Evolutionary conservation across 306 rosid species (phyloP).

Genomic region (Gastrolobium villosum): DNA sequence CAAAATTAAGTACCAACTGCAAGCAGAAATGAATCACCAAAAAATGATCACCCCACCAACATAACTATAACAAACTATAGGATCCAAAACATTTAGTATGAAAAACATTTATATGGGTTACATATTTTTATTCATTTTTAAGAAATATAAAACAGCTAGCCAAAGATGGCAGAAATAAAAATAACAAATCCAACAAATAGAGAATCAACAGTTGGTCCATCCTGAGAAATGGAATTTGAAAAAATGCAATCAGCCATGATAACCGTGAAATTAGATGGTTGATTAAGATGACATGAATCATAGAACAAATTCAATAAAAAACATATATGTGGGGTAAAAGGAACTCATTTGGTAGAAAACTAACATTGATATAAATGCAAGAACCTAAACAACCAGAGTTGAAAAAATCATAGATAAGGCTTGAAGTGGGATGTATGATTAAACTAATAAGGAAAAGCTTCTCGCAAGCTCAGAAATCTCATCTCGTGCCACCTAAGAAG

Average conservation of each 20-base stretch:
- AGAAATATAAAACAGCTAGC: conserved; percentile 11
- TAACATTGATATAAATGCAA: conserved; percentile 8
- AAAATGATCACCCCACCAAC: conserved; percentile 6
- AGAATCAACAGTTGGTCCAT: conserved; percentile 5
- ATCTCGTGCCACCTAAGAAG: conserved; percentile 81
- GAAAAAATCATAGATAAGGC: conserved; percentile 3
- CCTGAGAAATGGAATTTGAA: background rate
- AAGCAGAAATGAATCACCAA: background rate
- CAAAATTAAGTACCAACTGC: background rate
- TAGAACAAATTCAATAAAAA: conserved; percentile 8
- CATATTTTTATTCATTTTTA: background rate
- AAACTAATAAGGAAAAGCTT: conserved; percentile 17
- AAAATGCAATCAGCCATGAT: background rate
- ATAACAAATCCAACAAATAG: background rate
- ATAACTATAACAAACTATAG: background rate
- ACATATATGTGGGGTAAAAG: background rate
- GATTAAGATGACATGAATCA: conserved; percentile 37
- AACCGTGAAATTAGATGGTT: conserved; percentile 5
- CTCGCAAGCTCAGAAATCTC: conserved; percentile 53
- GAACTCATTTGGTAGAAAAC: background rate
- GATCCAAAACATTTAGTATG: conserved; percentile 33
- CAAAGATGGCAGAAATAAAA: background rate
- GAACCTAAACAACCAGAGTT: background rate
- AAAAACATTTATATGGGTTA: background rate
- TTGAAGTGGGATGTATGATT: background rate